Evolutionary conservation across 305 asterid genomes (phyloP), one percentile per base, ranked within the genome.

Genomic region (Rubia balearica): DNA sequence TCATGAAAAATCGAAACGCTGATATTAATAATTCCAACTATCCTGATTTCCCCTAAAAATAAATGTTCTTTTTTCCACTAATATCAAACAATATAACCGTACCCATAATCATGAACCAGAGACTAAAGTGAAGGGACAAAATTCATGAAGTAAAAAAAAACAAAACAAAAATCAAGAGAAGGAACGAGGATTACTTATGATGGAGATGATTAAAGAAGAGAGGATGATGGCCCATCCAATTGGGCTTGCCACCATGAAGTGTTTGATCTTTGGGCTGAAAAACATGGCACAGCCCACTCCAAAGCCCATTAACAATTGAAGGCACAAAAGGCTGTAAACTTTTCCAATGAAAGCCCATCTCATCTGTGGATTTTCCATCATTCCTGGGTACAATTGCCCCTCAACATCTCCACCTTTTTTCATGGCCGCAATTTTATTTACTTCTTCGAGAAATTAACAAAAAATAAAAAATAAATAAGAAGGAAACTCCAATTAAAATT

Each of bases 321-420:
- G 1, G 82, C 83, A 86, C 3, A 90, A 81, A 46, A 90, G 89
- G 53, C 81, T 60, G 72, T 90, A 90, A 27, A 90, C 95, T 82
- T 90, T 90, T 8, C 92, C 83, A 61, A 90, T 90, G 75, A 90
- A 90, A 0, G 80, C 91, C 96, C 95, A 88, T 64, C 95, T 83
- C 81, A 90, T 59, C 75, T 79, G 83, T 7, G 92, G 90, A 24
- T 75, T 74, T 68, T 89, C 96, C 40, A 43, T 71, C 87, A 84
- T 86, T 48, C 85, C 86, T 12, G 91, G 96, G 67, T 89, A 89
- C 4, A 89, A 76, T 43, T 81, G 87, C 38, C 59, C 75, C 71
- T 86, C 88, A 13, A 87, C 8, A 55, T 87, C 96, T 2, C 73
- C 76, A 12, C 67, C 76, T 53, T 73, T 56, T 55, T 11, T 55